Evolutionary conservation across 2,329 filamentous ascomycete species (phyloP), one percentile per base, ranked within the genome.

Genomic region (Acrodontium crateriforme): DNA sequence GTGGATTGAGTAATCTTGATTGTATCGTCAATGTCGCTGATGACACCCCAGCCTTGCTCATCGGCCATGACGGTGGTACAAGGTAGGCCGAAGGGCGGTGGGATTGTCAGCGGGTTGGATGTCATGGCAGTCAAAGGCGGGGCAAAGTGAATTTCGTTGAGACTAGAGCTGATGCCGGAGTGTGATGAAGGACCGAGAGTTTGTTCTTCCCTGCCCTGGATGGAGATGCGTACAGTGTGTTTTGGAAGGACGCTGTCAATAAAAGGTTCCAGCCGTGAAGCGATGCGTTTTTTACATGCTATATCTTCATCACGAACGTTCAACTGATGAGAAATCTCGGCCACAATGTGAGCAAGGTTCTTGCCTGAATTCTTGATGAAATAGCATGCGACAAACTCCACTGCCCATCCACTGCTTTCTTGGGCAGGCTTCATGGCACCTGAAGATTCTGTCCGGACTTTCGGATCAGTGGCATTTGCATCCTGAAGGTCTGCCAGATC

Each of bases 11-110:
- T 94, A 40, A 85, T 62, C 56, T 95, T 94, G 62, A 95, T 92
- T 0, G 85, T 93, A 55, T 95, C 87, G 49, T 95, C 89, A 40
- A 95, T 71, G 45, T 95, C 87, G 20, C 79, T 87, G 38, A 94
- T 74, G 9, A 95, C 59, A 9, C 71, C 72, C 84, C 84, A 94
- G 6, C 87, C 85, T 25, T 78, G 71, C 0, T 77, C 70, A 11
- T 71, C 74, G 0, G 80, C 79, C 45, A 79, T 84, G 11, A 74
- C 67, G 0, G 82, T 92, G 35, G 69, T 68, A 65, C 79, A 74
- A 21, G 71, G 58, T 3, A 48, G 34, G 55, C 38, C 59, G 25
- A 38, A 37, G 11, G 38, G 46, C 4, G 44, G 42, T 71, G 45
- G 46, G 2, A 47, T 28, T 18, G 35, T 37, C 13, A 46, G 20